Evolutionary conservation across 805 yeast species (phyloP), one percentile per base, ranked within the genome.

Genomic region (Teunomyces tritomae): DNA sequence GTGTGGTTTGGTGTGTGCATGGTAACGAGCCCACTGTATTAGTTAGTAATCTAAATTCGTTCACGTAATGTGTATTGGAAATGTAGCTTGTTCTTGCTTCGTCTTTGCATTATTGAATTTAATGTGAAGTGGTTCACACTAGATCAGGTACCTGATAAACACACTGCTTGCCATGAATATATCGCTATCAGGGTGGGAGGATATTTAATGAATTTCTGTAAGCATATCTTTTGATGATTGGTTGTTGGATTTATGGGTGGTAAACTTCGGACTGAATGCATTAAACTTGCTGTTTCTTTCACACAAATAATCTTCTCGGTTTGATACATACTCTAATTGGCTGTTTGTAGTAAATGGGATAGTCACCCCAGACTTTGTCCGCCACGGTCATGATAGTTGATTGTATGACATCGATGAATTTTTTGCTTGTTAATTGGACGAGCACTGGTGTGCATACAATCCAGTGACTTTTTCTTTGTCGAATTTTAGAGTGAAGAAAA

Each of bases 1-100:
- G 67, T 86, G 89, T 36, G 95, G 95, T 62, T 82, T 81, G 55
- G 79, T 80, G 69, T 86, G 85, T 20, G 91, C 87, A 57, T 83
- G 84, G 69, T 81, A 86, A 64, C 91, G 84, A 55, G 77, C 65
- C 87, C 87, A 83, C 86, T 82, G n/a, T 27, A 14, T 13, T 43
- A 4, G 60, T 55, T 56, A 56, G 58, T 57, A 52, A 16, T 36
- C 9, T 17, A 14, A 6, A 5, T 13, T 1, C 5, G n/a, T 32
- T 32, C 34, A 8, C 8, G 34, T 5, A 32, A 32, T 14, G 14
- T 4, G 8, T 32, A 8, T 32, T n/a, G 34, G 34, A 32, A 32
- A 13, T 13, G 34, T 32, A 13, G 8, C n/a, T 6, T 6, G 24
- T 20, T 4, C 24, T 20, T 20, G 24, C 24, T 20, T 20, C 24